Evolutionary conservation across 176 grass and related monocot genomes (phyloP).

Genomic region (Chloris gayana): DNA sequence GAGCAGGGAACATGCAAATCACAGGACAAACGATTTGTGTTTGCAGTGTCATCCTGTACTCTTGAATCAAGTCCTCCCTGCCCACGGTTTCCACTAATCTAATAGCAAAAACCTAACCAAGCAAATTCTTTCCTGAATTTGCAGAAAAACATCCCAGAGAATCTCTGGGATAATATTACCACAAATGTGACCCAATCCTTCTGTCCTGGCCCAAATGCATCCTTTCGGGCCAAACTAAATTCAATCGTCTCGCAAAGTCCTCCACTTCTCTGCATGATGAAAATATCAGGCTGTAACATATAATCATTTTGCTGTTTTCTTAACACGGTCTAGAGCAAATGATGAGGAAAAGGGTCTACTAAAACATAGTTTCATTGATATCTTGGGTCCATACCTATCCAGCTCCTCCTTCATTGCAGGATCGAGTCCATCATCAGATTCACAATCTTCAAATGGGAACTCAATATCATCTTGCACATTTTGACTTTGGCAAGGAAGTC

Average conservation of each 20-base stretch:
- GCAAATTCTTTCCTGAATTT: constrained; percentile 12
- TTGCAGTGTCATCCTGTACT: constrained; percentile 7
- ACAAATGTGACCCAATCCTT: constrained; percentile 68
- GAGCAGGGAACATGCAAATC: constrained; percentile 31
- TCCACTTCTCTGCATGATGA: constrained; percentile 87
- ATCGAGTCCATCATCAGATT: constrained; percentile 93
- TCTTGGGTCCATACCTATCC: constrained; percentile 68
- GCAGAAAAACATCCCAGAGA: constrained; percentile 38
- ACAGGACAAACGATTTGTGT: constrained; percentile 14
- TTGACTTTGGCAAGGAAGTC: constrained; percentile 53
- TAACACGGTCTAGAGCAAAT: not conserved
- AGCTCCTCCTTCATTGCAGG: constrained; percentile 97
- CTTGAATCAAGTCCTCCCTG: constrained; percentile 13
- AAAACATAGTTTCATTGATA: not conserved
- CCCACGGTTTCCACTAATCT: constrained; percentile 22
- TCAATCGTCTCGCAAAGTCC: constrained; percentile 92
- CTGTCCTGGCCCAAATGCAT: constrained; percentile 85
- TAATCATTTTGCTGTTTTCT: constrained; percentile 7
- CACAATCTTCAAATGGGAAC: constrained; percentile 81
- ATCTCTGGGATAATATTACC: constrained; percentile 56
- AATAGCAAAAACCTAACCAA: constrained; percentile 32
- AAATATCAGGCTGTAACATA: constrained; percentile 23
- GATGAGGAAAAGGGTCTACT: not conserved
- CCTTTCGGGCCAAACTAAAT: constrained; percentile 92
- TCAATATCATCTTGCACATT: constrained; percentile 63